Evolutionary conservation across 2,329 filamentous ascomycete species (phyloP).

Genomic region (Phialocephala subalpina): DNA sequence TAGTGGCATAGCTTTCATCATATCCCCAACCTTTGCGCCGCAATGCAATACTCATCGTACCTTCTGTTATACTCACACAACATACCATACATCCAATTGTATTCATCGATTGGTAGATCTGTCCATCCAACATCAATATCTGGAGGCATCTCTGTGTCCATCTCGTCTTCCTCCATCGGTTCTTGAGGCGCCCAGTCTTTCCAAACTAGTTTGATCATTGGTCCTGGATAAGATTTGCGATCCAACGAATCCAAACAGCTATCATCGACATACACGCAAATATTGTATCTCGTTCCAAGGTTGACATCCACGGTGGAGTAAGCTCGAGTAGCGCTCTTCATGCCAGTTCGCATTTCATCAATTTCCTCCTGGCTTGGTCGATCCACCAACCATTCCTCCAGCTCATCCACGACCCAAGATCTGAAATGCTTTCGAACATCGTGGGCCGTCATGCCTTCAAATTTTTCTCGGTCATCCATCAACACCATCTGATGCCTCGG

Average conservation of each 20-base stretch:
- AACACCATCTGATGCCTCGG: not conserved
- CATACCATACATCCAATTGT: no score
- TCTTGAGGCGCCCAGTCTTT: no score
- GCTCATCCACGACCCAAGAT: not conserved
- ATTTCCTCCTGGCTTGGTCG: not conserved
- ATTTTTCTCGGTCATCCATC: not conserved
- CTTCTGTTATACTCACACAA: no score
- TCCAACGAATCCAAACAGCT: not conserved
- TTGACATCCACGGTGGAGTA: not conserved
- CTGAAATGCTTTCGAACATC: slow-evolving; percentile 1
- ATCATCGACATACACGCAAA: not conserved
- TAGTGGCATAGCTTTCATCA: no score
- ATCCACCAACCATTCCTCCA: not conserved
- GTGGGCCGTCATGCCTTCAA: not conserved
- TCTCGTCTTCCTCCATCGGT: no score
- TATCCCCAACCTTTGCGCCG: no score
- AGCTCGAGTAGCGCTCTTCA: not conserved
- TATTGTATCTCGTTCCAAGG: not conserved
- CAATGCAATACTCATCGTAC: no score
- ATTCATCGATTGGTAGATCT: no score
- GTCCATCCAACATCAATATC: no score
- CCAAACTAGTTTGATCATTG: not conserved
- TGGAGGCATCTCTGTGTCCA: no score
- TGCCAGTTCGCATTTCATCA: not conserved
- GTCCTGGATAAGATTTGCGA: not conserved